Conservation (phyloP, 1,284 basidiomycete genomes). For the Moesziomyces sp. region DNA sequence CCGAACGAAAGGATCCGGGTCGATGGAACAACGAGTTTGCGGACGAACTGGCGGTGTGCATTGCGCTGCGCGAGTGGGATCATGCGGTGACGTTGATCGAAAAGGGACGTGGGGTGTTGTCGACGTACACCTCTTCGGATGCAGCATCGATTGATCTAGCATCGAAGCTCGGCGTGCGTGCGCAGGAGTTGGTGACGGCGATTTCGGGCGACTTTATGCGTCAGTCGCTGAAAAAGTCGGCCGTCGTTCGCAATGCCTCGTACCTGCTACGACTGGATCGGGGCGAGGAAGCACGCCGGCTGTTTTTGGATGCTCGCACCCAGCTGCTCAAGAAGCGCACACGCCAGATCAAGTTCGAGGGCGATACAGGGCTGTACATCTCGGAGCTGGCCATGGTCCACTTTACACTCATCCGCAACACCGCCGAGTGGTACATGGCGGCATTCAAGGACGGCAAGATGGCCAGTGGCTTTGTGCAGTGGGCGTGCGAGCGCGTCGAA, state of each 20-base stretch:
- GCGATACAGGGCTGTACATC: slow-evolving; percentile 81
- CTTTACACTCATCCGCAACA: slow-evolving; percentile 91
- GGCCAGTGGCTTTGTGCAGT: slow-evolving; percentile 87
- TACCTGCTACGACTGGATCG: slow-evolving; percentile 81
- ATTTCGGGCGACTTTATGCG: slow-evolving; percentile 80
- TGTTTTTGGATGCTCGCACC: slow-evolving; percentile 83
- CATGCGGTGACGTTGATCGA: slow-evolving; percentile 85
- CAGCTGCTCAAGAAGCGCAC: slow-evolving; percentile 81
- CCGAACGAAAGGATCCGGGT: slow-evolving; percentile 66
- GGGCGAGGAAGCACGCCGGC: slow-evolving; percentile 80
- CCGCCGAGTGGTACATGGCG: slow-evolving; percentile 95
- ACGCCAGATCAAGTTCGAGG: slow-evolving; percentile 88
- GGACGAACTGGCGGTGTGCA: slow-evolving; percentile 89
- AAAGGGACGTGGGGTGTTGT: slow-evolving; percentile 77
- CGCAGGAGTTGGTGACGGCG: slow-evolving; percentile 73
- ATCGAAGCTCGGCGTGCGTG: slow-evolving; percentile 29
- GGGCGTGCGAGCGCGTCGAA: slow-evolving; percentile 89
- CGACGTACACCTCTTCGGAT: slow-evolving; percentile 68
- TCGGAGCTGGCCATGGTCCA: slow-evolving; percentile 83
- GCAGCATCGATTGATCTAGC: slow-evolving; percentile 34
- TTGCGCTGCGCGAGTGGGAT: slow-evolving; percentile 88
- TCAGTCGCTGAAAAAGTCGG: slow-evolving; percentile 81
- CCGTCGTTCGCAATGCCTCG: slow-evolving; percentile 78
- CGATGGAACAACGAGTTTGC: slow-evolving; percentile 89
- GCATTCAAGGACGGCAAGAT: slow-evolving; percentile 95